phyloP scores from a whole-genome alignment of 208 protist species.

The Lotmaria passim region DNA sequence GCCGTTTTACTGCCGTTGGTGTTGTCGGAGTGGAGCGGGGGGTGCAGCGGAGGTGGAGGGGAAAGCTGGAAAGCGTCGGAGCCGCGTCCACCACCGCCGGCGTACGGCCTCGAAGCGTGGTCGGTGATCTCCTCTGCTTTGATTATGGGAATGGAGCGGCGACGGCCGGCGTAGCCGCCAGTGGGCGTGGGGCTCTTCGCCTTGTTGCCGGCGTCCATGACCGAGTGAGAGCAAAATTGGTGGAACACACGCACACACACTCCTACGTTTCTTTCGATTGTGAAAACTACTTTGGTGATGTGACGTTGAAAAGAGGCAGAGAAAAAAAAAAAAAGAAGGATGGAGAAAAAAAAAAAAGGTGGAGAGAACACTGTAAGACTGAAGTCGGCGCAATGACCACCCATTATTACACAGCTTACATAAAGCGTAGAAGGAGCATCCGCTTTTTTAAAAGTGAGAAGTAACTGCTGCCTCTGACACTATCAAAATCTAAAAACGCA shows the following conservation, averaged over 20 bases:
- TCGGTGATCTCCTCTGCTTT: slow-evolving; percentile 16
- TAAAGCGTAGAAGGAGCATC: too few species aligned
- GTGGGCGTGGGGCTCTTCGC: neutral
- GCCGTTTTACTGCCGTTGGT: neutral
- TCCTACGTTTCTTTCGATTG: too few species aligned
- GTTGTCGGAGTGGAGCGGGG: neutral
- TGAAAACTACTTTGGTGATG: too few species aligned
- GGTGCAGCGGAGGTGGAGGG: slow-evolving; percentile 5
- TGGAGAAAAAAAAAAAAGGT: slow-evolving; percentile 10
- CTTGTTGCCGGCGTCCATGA: slow-evolving; percentile 20
- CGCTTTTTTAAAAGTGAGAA: too few species aligned
- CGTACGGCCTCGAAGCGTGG: neutral
- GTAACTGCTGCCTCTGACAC: too few species aligned
- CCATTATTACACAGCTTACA: too few species aligned
- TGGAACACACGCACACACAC: neutral
- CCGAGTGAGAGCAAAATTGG: neutral
- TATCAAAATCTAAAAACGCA: too few species aligned
- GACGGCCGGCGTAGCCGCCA: slow-evolving; percentile 14
- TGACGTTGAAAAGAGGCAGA: too few species aligned
- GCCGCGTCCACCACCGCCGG: neutral
- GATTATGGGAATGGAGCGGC: slow-evolving; percentile 24
- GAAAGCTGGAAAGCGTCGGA: neutral
- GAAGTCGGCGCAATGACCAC: too few species aligned
- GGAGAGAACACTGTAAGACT: neutral
- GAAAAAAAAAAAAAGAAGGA: slow-evolving; percentile 1